phyloP scores from a whole-genome alignment of 148 eudicot genomes.

The Vaccinium darrowii region DNA sequence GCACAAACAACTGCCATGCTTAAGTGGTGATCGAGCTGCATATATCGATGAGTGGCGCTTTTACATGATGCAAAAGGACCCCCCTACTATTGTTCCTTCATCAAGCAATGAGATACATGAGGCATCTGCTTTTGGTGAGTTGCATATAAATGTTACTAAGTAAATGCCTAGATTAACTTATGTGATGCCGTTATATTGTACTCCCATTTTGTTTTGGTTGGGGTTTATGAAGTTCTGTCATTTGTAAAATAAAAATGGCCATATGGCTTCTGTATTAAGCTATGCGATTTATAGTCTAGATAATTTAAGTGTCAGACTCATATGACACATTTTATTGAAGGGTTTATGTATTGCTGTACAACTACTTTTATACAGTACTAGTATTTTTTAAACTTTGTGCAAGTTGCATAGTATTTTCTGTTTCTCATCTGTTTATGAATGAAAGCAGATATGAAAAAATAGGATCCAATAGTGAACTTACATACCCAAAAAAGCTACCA shows the following conservation, averaged over 20 bases:
- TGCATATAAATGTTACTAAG: not conserved
- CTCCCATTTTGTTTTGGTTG: not conserved
- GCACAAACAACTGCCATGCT: not conserved
- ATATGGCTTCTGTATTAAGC: not conserved
- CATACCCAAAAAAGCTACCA: no score
- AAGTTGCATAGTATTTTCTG: no score
- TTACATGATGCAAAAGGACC: not conserved
- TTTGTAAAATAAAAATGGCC: not conserved
- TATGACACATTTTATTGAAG: no score
- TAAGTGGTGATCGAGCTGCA: not conserved
- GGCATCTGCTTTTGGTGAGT: slow-evolving; percentile 1
- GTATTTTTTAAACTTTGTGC: no score
- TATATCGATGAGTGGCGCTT: slow-evolving; percentile 29
- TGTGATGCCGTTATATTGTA: not conserved
- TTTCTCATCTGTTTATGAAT: no score
- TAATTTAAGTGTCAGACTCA: no score
- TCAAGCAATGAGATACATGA: not conserved
- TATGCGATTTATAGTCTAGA: not conserved
- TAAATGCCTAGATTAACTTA: not conserved
- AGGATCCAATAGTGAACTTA: no score
- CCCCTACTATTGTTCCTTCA: not conserved
- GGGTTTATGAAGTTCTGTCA: not conserved
- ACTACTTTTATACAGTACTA: no score
- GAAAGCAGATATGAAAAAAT: no score
- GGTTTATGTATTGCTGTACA: no score